phyloP scores from a whole-genome alignment of 2,329 filamentous ascomycete species.

The Plenodomus tracheiphilus region DNA sequence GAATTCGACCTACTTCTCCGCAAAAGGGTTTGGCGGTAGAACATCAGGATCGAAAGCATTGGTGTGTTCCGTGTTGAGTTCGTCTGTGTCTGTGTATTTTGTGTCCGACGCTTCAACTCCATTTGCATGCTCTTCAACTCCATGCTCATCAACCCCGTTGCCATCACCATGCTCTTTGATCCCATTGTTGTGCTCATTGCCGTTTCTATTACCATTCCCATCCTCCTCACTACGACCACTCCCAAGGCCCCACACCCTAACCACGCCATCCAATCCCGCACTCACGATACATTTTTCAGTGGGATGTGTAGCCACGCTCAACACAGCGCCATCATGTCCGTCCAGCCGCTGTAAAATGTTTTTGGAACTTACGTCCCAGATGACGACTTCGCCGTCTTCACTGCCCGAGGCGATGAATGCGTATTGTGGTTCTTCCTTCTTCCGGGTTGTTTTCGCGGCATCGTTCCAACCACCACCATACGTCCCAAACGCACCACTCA shows the following conservation, averaged over 20 bases:
- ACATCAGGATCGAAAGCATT: slow-evolving; percentile 24
- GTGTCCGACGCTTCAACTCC: slow-evolving; percentile 1
- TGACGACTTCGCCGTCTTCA: slow-evolving; percentile 80
- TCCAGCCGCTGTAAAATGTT: slow-evolving; percentile 71
- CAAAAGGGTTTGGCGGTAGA: slow-evolving; percentile 26
- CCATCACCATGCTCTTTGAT: neutral
- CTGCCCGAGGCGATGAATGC: slow-evolving; percentile 81
- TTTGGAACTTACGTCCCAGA: slow-evolving; percentile 92
- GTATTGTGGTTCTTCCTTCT: slow-evolving; percentile 2
- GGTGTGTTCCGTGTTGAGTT: too few relatives aligned
- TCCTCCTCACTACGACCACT: neutral
- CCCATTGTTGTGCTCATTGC: neutral
- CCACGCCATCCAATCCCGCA: slow-evolving; percentile 63
- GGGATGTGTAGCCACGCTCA: slow-evolving; percentile 63
- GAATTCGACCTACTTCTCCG: too few relatives aligned
- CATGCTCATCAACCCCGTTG: neutral
- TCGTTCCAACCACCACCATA: slow-evolving; percentile 49
- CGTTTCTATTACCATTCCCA: neutral
- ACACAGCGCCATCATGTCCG: slow-evolving; percentile 60
- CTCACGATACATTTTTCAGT: slow-evolving; percentile 61
- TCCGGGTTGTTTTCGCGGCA: neutral
- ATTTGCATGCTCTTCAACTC: neutral
- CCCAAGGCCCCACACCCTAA: slow-evolving; percentile 59
- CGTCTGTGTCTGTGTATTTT: too few relatives aligned
- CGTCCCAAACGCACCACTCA: slow-evolving; percentile 81